Percentiles rank a stretch among this genome's conserved stretches.
phyloP scores from a whole-genome alignment of 495 filamentous ascomycete genomes.

The Trichoderma virens region DNA sequence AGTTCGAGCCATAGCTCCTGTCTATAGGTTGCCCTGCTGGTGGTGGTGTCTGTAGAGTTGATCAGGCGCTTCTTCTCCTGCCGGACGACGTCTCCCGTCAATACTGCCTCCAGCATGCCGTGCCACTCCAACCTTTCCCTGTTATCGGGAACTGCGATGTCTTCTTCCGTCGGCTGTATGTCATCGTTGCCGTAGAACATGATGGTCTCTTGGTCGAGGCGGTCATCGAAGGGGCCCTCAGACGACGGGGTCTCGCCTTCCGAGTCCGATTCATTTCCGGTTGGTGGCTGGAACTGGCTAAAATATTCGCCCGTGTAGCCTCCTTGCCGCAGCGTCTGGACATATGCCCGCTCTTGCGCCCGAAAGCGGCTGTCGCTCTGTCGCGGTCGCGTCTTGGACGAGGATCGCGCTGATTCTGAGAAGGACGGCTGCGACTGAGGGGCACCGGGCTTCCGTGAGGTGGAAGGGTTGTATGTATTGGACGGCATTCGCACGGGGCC shows the following conservation, averaged over 20 bases:
- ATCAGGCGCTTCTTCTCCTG: constrained; percentile 95
- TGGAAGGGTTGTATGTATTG: constrained; percentile 39
- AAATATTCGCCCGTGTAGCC: constrained; percentile 70
- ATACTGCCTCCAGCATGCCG: constrained; percentile 88
- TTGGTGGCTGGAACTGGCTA: constrained; percentile 56
- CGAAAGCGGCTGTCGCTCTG: constrained; percentile 52
- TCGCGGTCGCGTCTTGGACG: constrained; percentile 74
- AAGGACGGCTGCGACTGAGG: constrained; percentile 26
- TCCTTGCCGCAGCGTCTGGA: constrained; percentile 37
- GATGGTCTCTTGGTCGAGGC: constrained; percentile 87
- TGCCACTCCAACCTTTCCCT: constrained; percentile 96
- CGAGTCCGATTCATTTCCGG: constrained; percentile 70
- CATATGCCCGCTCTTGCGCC: constrained; percentile 40
- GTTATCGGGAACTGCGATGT: constrained; percentile 79
- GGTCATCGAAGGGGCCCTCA: constrained; percentile 71
- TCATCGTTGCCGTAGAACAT: constrained; percentile 80
- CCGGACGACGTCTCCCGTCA: constrained; percentile 93
- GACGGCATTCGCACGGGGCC: constrained; percentile 38
- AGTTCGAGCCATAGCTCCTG: constrained; percentile 88
- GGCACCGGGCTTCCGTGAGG: constrained; percentile 22
- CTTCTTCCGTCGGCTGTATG: constrained; percentile 78
- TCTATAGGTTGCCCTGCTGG: constrained; percentile 62
- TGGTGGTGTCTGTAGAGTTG: constrained; percentile 66
- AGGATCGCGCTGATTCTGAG: constrained; percentile 58
- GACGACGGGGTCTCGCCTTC: constrained; percentile 78